Evolutionary conservation across 2,329 filamentous ascomycete species (phyloP).

Genomic region (Fusarium continuum): DNA sequence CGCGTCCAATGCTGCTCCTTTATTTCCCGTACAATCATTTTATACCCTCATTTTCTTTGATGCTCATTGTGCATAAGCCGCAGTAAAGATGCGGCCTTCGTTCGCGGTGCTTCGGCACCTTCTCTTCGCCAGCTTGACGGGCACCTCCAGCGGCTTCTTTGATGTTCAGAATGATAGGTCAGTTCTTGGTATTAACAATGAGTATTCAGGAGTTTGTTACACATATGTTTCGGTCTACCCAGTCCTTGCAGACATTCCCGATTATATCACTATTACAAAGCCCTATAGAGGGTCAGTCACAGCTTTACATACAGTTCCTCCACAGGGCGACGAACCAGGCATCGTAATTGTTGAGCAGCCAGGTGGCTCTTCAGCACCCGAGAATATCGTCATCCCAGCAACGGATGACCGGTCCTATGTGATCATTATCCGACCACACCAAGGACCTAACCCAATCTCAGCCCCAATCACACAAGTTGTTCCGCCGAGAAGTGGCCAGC

Average conservation of each 20-base stretch:
- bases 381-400: slow-evolving; percentile 33
- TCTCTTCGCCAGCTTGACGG: slow-evolving; percentile 9
- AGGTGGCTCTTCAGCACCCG: slow-evolving; percentile 7
- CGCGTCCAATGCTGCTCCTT: neutral
- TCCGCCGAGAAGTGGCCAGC: slow-evolving; percentile 10
- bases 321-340: slow-evolving; percentile 30
- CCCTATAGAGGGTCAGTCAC: slow-evolving; percentile 30
- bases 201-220: slow-evolving; percentile 37
- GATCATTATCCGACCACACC: slow-evolving; percentile 35
- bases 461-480: slow-evolving; percentile 27
- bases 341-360: slow-evolving; percentile 36
- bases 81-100: slow-evolving; percentile 21
- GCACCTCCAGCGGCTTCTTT: slow-evolving; percentile 6
- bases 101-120: slow-evolving; percentile 16
- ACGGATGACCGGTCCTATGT: slow-evolving; percentile 25
- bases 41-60: neutral
- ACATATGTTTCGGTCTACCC: slow-evolving; percentile 42
- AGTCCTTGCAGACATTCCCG: slow-evolving; percentile 26
- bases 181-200: slow-evolving; percentile 35
- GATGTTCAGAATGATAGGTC: slow-evolving; percentile 37
- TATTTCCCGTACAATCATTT: neutral
- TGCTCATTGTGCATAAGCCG: neutral
- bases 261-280: slow-evolving; percentile 38
- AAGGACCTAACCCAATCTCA: slow-evolving; percentile 21
- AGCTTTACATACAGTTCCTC: slow-evolving; percentile 33